A percentile compares a stretch with the other conserved stretches of the same genome.
Evolutionary conservation across 106 monocot genomes (phyloP).

Genomic region (Alisma plantagoaquatica): DNA sequence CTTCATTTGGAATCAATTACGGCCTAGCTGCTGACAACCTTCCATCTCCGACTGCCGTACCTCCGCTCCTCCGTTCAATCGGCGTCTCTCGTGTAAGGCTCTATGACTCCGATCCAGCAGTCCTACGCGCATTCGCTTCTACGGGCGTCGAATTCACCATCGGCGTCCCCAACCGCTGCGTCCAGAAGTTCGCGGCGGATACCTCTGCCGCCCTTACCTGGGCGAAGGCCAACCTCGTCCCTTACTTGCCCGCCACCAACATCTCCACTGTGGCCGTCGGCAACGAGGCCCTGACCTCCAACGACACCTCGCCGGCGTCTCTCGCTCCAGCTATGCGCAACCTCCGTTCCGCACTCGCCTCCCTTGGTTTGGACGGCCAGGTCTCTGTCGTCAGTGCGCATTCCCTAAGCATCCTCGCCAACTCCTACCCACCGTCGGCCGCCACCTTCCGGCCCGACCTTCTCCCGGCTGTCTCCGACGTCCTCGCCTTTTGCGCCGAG

Average conservation of each 20-base stretch:
- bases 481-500: too few relatives aligned
- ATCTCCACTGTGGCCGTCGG: constrained; percentile 15
- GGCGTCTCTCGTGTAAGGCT: constrained; percentile 10
- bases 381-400: constrained; percentile 7
- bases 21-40: constrained; percentile 13
- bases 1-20: constrained; percentile 13
- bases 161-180: constrained; percentile 7
- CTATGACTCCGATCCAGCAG: constrained; percentile 10
- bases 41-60: constrained; percentile 3
- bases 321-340: constrained; percentile 12
- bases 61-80: constrained; percentile 1
- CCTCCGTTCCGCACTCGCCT: constrained; percentile 5
- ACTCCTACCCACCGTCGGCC: constrained; percentile 9
- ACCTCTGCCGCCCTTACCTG: constrained; percentile 8
- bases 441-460: constrained; percentile 12
- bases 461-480: too few relatives aligned
- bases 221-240: constrained; percentile 4
- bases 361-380: constrained; percentile 1
- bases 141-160: constrained; percentile 3
- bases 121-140: constrained; percentile 7
- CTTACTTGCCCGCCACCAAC: constrained; percentile 3
- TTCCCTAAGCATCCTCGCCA: constrained; percentile 2
- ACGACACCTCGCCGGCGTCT: background rate
- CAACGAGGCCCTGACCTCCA: constrained; percentile 13
- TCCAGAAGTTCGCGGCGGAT: background rate